Conservation (phyloP, 2,329 filamentous ascomycete genomes). For the Xylariaceae sp. region DNA sequence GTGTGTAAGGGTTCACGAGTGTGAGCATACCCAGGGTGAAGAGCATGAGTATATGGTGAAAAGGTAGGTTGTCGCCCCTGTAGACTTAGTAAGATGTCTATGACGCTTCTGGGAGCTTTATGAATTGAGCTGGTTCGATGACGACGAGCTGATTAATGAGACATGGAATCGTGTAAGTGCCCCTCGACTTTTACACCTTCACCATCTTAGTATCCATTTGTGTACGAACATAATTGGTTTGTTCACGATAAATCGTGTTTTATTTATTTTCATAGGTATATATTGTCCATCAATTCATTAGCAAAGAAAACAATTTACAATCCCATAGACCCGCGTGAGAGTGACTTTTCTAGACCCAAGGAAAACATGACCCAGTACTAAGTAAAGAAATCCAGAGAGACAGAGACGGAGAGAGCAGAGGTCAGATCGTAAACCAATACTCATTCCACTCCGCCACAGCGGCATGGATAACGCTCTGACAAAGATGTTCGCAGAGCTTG, state of each 20-base stretch:
- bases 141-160: neutral
- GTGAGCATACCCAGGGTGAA: too few relatives aligned
- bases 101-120: slow-evolving; percentile 5
- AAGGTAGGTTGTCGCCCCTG: neutral
- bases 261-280: too few relatives aligned
- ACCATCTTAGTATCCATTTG: too few relatives aligned
- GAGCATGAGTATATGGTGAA: neutral
- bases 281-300: too few relatives aligned
- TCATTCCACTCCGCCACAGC: slow-evolving; percentile 1
- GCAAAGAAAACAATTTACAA: neutral
- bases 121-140: slow-evolving; percentile 5
- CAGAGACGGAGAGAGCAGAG: too few relatives aligned
- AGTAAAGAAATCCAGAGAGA: too few relatives aligned
- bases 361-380: too few relatives aligned
- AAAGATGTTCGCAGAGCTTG: slow-evolving; percentile 11
- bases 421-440: neutral
- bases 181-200: too few relatives aligned
- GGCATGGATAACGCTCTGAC: slow-evolving; percentile 1
- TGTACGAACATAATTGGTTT: too few relatives aligned
- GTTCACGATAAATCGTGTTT: neutral
- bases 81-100: slow-evolving; percentile 1
- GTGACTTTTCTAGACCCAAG: too few relatives aligned
- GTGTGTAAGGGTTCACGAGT: neutral
- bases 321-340: too few relatives aligned
- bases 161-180: neutral